Conservation (phyloP, 2,329 filamentous ascomycete species). For the Colletotrichum sp. region DNA sequence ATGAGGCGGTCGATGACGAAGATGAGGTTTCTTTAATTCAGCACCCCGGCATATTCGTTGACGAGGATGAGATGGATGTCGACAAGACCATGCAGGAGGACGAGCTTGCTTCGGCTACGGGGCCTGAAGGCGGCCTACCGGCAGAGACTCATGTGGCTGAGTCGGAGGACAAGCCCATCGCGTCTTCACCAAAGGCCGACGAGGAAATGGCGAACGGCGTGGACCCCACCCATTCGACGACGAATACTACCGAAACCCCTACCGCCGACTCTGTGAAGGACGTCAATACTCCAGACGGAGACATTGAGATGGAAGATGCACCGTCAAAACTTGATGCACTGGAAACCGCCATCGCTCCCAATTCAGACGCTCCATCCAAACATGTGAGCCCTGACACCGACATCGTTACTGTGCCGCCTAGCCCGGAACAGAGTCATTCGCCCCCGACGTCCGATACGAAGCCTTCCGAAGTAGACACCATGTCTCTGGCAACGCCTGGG, state of each 20-base stretch:
- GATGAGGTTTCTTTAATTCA: constrained; percentile 34
- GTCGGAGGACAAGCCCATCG: not conserved
- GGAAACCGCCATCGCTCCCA: constrained; percentile 25
- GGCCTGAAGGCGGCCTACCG: not conserved
- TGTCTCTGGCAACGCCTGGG: constrained; percentile 21
- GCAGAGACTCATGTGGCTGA: not conserved
- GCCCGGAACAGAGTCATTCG: constrained; percentile 50
- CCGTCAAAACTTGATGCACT: not conserved
- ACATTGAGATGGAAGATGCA: constrained; percentile 38
- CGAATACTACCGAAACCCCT: not conserved
- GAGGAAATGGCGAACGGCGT: not conserved
- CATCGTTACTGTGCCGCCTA: constrained; percentile 44
- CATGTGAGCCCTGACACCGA: constrained; percentile 47
- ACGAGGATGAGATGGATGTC: constrained; percentile 2
- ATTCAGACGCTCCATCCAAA: constrained; percentile 26
- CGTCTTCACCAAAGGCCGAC: not conserved
- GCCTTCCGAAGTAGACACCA: constrained; percentile 51
- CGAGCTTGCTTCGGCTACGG: not conserved
- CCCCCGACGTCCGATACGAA: constrained; percentile 56
- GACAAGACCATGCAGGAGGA: not conserved
- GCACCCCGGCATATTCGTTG: constrained; percentile 27
- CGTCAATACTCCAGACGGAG: constrained; percentile 23
- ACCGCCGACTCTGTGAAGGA: not conserved
- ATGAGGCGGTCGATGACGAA: constrained; percentile 33
- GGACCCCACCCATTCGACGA: not conserved